A percentile compares a stretch with the other conserved stretches of the same genome.
Conservation (phyloP, 2,329 filamentous ascomycete genomes). For the Emergomyces orientalis region DNA sequence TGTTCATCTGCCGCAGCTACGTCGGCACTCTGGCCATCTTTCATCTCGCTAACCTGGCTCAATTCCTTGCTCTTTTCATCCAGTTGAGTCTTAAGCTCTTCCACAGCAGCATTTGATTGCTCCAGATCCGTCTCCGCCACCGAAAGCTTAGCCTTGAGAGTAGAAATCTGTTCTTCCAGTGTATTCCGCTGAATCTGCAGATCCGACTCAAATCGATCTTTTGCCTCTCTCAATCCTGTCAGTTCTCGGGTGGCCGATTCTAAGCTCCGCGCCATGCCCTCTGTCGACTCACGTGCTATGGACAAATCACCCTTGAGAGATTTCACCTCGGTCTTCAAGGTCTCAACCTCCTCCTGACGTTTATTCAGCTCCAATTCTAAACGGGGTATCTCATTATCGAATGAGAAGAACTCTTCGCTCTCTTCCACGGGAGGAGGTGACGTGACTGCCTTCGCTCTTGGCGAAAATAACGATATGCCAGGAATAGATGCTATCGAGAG, state of each 20-base stretch:
- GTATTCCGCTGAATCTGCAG: slow-evolving; percentile 35
- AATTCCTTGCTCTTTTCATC: slow-evolving; percentile 35
- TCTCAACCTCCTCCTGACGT: slow-evolving; percentile 60
- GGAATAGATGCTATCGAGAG: slow-evolving; percentile 26
- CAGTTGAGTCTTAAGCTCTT: slow-evolving; percentile 30
- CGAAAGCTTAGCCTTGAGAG: slow-evolving; percentile 31
- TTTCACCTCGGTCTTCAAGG: slow-evolving; percentile 59
- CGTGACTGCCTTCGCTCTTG: slow-evolving; percentile 26
- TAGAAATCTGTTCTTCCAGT: slow-evolving; percentile 35
- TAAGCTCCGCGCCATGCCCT: slow-evolving; percentile 55
- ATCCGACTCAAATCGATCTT: slow-evolving; percentile 41
- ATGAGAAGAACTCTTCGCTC: slow-evolving; percentile 78
- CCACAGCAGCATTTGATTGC: slow-evolving; percentile 23
- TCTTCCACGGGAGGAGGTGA: slow-evolving; percentile 23
- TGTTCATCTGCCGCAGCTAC: slow-evolving; percentile 25
- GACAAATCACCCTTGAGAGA: slow-evolving; percentile 61
- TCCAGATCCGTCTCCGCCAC: slow-evolving; percentile 26
- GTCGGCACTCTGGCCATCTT: slow-evolving; percentile 12
- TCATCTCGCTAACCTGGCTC: slow-evolving; percentile 26
- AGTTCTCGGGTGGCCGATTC: slow-evolving; percentile 60
- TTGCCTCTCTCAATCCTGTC: slow-evolving; percentile 44
- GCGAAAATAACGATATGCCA: slow-evolving; percentile 32
- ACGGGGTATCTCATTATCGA: slow-evolving; percentile 75
- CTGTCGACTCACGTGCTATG: slow-evolving; percentile 59
- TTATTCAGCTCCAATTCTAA: slow-evolving; percentile 65